Conservation (phyloP, 768 basidiomycete species). For the Mycena maculata region DNA sequence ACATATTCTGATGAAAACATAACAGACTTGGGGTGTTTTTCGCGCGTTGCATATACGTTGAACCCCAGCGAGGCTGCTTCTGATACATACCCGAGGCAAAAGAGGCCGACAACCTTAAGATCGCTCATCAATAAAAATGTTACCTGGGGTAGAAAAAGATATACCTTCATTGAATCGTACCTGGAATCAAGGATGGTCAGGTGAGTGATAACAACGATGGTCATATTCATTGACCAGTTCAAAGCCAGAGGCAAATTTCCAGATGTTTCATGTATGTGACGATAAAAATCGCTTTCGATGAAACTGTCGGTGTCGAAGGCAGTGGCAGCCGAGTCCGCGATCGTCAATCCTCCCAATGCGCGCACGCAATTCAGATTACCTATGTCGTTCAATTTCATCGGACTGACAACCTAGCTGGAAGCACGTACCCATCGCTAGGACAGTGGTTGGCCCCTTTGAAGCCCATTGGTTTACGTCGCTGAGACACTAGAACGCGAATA, state of each 20-base stretch:
- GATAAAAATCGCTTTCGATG: slow-evolving; percentile 65
- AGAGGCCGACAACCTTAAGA: slow-evolving; percentile 68
- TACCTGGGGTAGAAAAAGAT: background rate
- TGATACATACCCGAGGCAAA: slow-evolving; percentile 66
- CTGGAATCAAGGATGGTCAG: slow-evolving; percentile 42
- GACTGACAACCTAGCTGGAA: background rate
- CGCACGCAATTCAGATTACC: slow-evolving; percentile 73
- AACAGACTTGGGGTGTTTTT: slow-evolving; percentile 73
- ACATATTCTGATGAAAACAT: background rate
- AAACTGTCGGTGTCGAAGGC: slow-evolving; percentile 72
- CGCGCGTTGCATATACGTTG: slow-evolving; percentile 66
- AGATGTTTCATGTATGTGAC: slow-evolving; percentile 54
- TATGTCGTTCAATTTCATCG: slow-evolving; percentile 36
- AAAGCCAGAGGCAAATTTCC: slow-evolving; percentile 64
- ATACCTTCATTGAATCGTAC: slow-evolving; percentile 76
- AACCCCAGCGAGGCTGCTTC: slow-evolving; percentile 76
- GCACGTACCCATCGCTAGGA: slow-evolving; percentile 63
- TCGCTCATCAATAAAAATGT: background rate
- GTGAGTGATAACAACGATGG: background rate
- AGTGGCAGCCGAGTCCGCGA: slow-evolving; percentile 58
- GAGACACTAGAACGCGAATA: slow-evolving; percentile 53
- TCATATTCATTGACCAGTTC: slow-evolving; percentile 59
- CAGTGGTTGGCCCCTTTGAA: slow-evolving; percentile 63
- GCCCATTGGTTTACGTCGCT: slow-evolving; percentile 68
- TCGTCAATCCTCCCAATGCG: slow-evolving; percentile 71